Percentiles rank a stretch among this genome's conserved stretches.
Conservation (phyloP, 768 basidiomycete species). For the Tephrocybe rancida region DNA sequence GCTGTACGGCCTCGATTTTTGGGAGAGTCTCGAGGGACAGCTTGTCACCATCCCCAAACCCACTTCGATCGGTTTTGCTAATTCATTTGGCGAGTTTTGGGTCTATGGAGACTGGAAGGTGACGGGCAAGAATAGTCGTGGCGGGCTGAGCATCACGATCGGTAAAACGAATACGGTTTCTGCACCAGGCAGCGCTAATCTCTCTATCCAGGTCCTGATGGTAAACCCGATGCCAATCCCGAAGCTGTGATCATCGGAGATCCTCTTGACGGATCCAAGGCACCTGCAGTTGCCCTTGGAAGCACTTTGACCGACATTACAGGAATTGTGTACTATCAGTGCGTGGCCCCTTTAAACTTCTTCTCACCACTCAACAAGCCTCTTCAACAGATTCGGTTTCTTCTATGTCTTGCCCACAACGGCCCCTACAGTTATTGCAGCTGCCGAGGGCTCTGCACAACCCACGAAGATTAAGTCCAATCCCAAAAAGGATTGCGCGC, state of each 20-base stretch:
- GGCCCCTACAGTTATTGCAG: constrained; percentile 47
- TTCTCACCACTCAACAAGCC: neutral
- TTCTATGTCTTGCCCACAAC: constrained; percentile 62
- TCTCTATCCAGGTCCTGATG: constrained; percentile 39
- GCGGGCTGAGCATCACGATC: constrained; percentile 54
- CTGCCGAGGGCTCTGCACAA: constrained; percentile 31
- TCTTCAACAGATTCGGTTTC: constrained; percentile 42
- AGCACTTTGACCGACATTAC: constrained; percentile 48
- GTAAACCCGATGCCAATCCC: constrained; percentile 58
- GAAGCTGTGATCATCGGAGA: constrained; percentile 56
- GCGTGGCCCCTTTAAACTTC: constrained; percentile 16
- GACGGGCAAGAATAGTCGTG: constrained; percentile 55
- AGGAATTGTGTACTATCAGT: constrained; percentile 59
- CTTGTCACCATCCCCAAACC: constrained; percentile 56
- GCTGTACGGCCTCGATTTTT: constrained; percentile 62
- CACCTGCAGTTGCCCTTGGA: constrained; percentile 52
- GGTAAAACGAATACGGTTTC: constrained; percentile 27
- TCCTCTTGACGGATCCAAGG: constrained; percentile 54
- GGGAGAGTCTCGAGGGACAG: constrained; percentile 63
- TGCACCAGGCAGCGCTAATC: neutral
- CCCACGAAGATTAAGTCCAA: constrained; percentile 42
- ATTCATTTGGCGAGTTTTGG: constrained; percentile 60
- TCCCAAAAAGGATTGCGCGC: constrained; percentile 35
- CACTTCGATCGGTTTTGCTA: constrained; percentile 49
- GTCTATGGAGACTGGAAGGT: constrained; percentile 58